Evolutionary conservation across 257 asterid species (phyloP).

Genomic region (Agastache rugosa): DNA sequence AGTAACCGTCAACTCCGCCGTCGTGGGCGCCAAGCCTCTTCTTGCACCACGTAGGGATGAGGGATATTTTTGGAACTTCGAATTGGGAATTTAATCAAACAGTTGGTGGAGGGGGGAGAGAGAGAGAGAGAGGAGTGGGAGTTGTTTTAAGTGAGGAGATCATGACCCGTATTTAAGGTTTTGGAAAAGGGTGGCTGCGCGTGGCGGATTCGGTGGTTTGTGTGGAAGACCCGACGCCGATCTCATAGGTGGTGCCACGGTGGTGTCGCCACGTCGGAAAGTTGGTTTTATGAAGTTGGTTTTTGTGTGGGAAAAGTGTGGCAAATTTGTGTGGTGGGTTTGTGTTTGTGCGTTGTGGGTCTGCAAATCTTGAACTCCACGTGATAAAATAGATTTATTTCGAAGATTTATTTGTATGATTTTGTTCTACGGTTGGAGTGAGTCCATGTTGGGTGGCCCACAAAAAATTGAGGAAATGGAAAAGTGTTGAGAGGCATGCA

Average conservation of each 20-base stretch:
- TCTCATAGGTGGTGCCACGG: too few species aligned
- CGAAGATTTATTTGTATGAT: too few species aligned
- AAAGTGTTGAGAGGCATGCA: too few species aligned
- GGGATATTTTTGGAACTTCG: background rate
- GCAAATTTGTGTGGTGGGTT: constrained; percentile 8
- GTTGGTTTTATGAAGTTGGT: background rate
- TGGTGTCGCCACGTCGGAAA: constrained; percentile 42
- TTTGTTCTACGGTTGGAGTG: too few species aligned
- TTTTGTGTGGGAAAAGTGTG: constrained; percentile 25
- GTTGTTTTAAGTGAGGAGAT: too few species aligned
- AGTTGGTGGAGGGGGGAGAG: background rate
- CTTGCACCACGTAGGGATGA: constrained; percentile 13
- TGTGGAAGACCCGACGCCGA: constrained; percentile 9
- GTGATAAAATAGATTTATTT: too few species aligned
- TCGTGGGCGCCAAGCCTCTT: background rate
- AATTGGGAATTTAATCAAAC: background rate
- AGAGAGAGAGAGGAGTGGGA: background rate
- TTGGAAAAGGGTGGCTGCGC: constrained; percentile 19
- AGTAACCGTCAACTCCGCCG: background rate
- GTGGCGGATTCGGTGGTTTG: constrained; percentile 29
- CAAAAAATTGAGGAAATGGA: too few species aligned
- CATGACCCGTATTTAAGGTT: too few species aligned
- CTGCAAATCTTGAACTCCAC: background rate
- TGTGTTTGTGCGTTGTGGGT: too few species aligned
- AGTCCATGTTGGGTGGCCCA: too few species aligned